phyloP scores from a whole-genome alignment of 1,284 basidiomycete genomes.

The Hemileia vastatrix region DNA sequence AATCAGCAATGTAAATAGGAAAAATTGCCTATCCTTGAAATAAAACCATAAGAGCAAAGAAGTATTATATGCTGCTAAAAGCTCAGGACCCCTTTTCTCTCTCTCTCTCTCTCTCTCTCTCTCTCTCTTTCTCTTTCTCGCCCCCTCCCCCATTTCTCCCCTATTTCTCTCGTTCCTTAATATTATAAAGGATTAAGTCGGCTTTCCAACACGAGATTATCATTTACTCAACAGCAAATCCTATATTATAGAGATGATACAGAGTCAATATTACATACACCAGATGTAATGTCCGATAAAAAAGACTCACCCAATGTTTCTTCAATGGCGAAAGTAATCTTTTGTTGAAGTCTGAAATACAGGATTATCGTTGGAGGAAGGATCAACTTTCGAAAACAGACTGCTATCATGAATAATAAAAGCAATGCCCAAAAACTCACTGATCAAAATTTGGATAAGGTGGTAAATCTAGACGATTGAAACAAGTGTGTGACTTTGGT shows the following conservation, averaged over 20 bases:
- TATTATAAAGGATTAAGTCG: not conserved
- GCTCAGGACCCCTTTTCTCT: no score
- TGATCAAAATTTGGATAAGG: constrained; percentile 26
- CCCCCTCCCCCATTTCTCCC: not conserved
- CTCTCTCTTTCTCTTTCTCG: not conserved
- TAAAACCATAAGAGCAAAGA: no score
- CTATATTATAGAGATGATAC: not conserved
- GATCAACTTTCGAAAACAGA: not conserved
- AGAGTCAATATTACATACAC: not conserved
- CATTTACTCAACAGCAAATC: not conserved
- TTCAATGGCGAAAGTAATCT: constrained; percentile 28
- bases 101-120: not conserved
- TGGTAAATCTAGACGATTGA: constrained; percentile 34
- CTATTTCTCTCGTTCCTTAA: not conserved
- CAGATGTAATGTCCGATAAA: not conserved
- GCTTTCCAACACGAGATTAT: no score
- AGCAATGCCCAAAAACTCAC: constrained; percentile 56
- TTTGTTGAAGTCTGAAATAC: constrained; percentile 26
- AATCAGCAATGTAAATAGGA: no score
- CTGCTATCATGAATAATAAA: not conserved
- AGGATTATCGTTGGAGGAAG: no score
- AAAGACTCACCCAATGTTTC: constrained; percentile 22
- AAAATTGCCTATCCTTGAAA: no score
- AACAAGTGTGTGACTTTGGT: constrained; percentile 33
- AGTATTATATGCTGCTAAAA: no score